phyloP scores from a whole-genome alignment of 306 rosid genomes.

The Dalbergia cultrata region DNA sequence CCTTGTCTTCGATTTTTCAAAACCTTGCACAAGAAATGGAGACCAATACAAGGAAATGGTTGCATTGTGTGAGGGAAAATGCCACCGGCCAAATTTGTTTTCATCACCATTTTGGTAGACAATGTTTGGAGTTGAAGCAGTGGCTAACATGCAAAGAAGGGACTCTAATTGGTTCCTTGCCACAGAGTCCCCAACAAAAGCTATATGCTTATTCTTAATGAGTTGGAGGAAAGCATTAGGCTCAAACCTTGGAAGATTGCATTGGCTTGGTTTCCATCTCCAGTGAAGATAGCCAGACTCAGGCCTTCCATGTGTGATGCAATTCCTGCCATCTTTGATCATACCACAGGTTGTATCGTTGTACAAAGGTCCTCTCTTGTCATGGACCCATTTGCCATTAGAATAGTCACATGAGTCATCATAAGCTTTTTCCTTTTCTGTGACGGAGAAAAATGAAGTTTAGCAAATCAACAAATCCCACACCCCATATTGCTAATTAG shows the following conservation, averaged over 20 bases:
- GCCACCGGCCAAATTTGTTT: conserved; percentile 70
- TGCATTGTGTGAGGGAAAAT: conserved; percentile 65
- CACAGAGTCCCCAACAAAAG: conserved; percentile 92
- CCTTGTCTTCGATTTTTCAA: conserved; percentile 66
- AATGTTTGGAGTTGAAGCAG: conserved; percentile 65
- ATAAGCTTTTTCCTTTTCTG: conserved; percentile 55
- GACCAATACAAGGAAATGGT: conserved; percentile 85
- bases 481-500: background rate
- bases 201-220: conserved; percentile 67
- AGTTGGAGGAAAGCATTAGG: conserved; percentile 69
- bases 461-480: background rate
- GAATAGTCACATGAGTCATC: conserved; percentile 70
- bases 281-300: conserved; percentile 72
- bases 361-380: conserved; percentile 71
- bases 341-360: conserved; percentile 77
- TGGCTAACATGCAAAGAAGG: conserved; percentile 78
- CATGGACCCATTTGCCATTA: conserved; percentile 74
- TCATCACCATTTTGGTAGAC: conserved; percentile 60
- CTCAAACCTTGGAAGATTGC: conserved; percentile 79
- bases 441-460: conserved; percentile 23
- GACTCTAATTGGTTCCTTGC: conserved; percentile 97
- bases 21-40: conserved; percentile 83
- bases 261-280: conserved; percentile 84
- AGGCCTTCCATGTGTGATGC: conserved; percentile 77
- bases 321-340: conserved; percentile 83